Base-by-base conservation (phyloP, 495 filamentous ascomycete genomes). In the Talaromyces stipitatus region DNA sequence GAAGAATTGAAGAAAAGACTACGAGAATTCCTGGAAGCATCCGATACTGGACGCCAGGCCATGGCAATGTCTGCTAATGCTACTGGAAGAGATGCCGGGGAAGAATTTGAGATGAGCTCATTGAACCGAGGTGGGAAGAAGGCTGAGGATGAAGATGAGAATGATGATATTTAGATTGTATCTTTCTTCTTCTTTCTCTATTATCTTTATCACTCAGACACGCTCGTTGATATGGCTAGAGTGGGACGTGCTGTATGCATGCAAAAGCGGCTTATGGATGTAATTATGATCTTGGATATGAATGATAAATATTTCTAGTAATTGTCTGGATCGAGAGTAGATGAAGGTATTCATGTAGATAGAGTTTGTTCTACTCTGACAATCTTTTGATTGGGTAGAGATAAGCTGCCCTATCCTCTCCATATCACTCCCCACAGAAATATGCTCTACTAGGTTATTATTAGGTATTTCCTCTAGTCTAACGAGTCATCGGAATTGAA, bases 1-100 rank as follows among this genome's bases (percentile, higher is more conserved):
- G 89, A 92, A 55, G 88, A 97, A 60, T 90, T 87, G 62, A 96
- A 95, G 76, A 87, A 91, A 70, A 84, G 85, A 58, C 79, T 97
- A 51, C 81, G 92, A 22, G 90, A 95, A 28, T 96, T 96, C 65
- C 72, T 97, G 55, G 89, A 89, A 74, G 82, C 78, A 41, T 86
- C 85, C 10, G 88, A 95, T 60, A 87, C 85, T 6, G 91, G 89
- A 3, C 72, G 90, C 51, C 85, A 90, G 62, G 89, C 89, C 8
- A 82, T 95, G 66, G 86, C 82, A 24, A 87, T 92, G 87, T 79
- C 79, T 2, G 61, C 65, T 6, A 69, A 61, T 22, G 56, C 58
- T 30, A 63, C 64, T 22, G 54, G 58, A 2, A 58, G 61, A 33
- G 50, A 61, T 28, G 60, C 57, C 4, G 63, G 62, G 30, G 70